Evolutionary conservation across 176 grass and related monocot genomes (phyloP), one percentile per base, ranked within the genome.

Genomic region (Oryza meridionalis): DNA sequence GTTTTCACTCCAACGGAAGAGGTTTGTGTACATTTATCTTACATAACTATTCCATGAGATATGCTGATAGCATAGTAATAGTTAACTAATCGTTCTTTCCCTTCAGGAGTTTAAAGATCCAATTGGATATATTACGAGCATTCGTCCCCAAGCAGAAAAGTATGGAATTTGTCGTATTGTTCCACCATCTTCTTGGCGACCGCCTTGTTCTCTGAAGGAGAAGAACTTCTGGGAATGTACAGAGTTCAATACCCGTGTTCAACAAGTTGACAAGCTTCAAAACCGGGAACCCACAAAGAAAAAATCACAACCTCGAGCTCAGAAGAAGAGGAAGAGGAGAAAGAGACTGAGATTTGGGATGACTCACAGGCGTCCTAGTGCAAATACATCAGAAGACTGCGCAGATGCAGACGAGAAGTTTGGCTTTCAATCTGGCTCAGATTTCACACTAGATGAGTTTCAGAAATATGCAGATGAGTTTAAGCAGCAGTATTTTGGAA

Each of bases 181-280:
- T 84, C 93, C 96, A 68, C 96, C 96, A 32, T 37, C 65, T 73
- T 93, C 91, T 76, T 99, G 96, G 96, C 84, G 17, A 65, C 91
- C 93, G 26, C 87, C 87, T 2, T 98, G 93, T 62, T 81, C 77
- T 66, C 86, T 98, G 55, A 95, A 86, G 81, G 89, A 96, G 38
- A 90, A 94, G 65, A 86, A 74, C 62, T 96, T 98, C 72, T 98
- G 91, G 89, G 81, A 83, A 38, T 74, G 15, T 82, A 61, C 77
- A 37, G 80, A 92, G 73, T 98, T 98, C 78, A 96, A 88, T 80
- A 98, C 96, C 74, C 89, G 96, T 79, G 72, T 98, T 66, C 96
- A 98, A 84, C 77, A 96, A 86, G 96, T 98, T 84, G 88, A 99
- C 75, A 99, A 96, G 87, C 93, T 99, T 84, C 96, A 99, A 65